A percentile compares a stretch with the other conserved stretches of the same genome.
Evolutionary conservation across 148 eudicot species (phyloP).

Genomic region (Suaeda aralocaspica): DNA sequence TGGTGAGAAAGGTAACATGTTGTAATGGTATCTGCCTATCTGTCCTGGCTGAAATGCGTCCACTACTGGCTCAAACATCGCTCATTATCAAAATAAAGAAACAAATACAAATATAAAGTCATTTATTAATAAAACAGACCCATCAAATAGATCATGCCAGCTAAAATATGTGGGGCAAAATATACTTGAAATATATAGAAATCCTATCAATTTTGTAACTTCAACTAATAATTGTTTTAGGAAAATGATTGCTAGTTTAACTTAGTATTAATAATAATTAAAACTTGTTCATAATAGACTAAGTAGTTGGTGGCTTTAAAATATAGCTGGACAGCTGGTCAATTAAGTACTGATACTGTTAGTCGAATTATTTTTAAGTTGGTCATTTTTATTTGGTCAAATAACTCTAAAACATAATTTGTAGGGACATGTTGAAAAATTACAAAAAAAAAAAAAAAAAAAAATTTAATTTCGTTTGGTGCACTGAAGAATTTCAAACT

Average conservation of each 20-base stretch:
- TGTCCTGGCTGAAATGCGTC: slow-evolving; percentile 13
- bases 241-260: slow-evolving; percentile 2
- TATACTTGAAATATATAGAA: not conserved
- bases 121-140: not conserved
- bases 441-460: too few relatives aligned
- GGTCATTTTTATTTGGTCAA: too few relatives aligned
- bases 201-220: not conserved
- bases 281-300: too few relatives aligned
- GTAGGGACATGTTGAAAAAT: too few relatives aligned
- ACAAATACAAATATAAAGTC: not conserved
- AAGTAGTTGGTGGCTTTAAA: too few relatives aligned
- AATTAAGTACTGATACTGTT: too few relatives aligned
- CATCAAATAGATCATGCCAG: not conserved
- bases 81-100: not conserved
- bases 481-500: too few relatives aligned
- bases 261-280: too few relatives aligned
- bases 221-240: not conserved
- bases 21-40: slow-evolving; percentile 11
- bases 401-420: too few relatives aligned
- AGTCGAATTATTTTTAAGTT: too few relatives aligned
- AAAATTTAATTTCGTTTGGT: too few relatives aligned
- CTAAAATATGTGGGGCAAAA: slow-evolving; percentile 7
- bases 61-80: not conserved
- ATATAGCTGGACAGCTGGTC: too few relatives aligned
- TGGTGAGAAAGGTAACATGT: slow-evolving; percentile 14